Conservation (phyloP, 2,329 filamentous ascomycete species). For the Diatrype stigma region DNA sequence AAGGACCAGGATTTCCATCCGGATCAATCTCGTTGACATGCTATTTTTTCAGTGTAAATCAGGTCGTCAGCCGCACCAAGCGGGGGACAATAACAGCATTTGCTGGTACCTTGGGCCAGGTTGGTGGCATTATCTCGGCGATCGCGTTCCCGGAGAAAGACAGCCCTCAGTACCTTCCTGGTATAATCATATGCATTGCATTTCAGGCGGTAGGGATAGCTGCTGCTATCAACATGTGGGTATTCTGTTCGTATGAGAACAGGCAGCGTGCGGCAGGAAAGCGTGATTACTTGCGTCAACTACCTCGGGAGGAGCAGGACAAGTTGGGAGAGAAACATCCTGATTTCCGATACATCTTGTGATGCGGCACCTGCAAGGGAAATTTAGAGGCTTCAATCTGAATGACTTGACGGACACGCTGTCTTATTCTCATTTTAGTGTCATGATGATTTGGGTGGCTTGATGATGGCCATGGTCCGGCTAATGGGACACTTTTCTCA, state of each 20-base stretch:
- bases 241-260: slow-evolving; percentile 26
- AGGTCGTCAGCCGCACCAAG: slow-evolving; percentile 43
- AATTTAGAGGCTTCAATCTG: no score
- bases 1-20: no score
- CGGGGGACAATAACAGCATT: slow-evolving; percentile 41
- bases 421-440: no score
- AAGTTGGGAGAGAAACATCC: slow-evolving; percentile 37
- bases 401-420: no score
- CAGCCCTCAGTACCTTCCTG: slow-evolving; percentile 23
- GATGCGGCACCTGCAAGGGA: no score
- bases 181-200: slow-evolving; percentile 28
- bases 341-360: slow-evolving; percentile 29
- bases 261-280: slow-evolving; percentile 27
- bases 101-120: slow-evolving; percentile 42
- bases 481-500: no score
- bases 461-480: no score
- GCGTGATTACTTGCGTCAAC: slow-evolving; percentile 29
- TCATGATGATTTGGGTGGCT: no score
- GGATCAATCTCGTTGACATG: no score
- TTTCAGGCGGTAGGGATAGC: slow-evolving; percentile 14
- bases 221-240: slow-evolving; percentile 13
- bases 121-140: slow-evolving; percentile 28
- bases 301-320: slow-evolving; percentile 30
- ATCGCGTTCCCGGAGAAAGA: slow-evolving; percentile 20
- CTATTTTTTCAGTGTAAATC: slow-evolving; percentile 30